Percentiles rank a stretch among this genome's conserved stretches.
phyloP scores from a whole-genome alignment of 352 stramenopile genomes.

The Pilasporangium apinafurcum region DNA sequence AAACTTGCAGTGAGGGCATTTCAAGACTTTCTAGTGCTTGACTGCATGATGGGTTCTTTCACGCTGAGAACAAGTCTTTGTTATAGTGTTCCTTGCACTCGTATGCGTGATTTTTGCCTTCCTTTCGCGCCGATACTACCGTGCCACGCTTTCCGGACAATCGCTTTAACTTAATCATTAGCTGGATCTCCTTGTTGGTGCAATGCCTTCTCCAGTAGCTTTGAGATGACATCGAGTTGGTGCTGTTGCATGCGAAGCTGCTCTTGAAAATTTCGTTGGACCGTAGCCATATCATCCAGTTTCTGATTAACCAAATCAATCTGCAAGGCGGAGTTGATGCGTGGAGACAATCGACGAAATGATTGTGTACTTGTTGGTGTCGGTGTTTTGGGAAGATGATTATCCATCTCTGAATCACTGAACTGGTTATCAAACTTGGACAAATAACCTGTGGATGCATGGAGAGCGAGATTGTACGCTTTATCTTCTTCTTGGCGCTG shows the following conservation, averaged over 20 bases:
- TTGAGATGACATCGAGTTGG: conserved; percentile 28
- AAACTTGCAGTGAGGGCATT: no score
- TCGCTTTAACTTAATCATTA: no score
- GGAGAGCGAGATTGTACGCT: conserved; percentile 21
- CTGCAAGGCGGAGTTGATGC: conserved; percentile 11
- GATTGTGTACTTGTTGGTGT: conserved; percentile 2
- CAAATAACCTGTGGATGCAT: conserved; percentile 8
- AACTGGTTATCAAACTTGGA: conserved; percentile 14
- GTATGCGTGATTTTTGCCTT: no score
- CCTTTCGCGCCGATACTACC: no score
- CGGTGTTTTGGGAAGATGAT: not conserved
- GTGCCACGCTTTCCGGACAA: no score
- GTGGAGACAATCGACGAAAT: conserved; percentile 11
- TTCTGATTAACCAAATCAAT: conserved; percentile 25
- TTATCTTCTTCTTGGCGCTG: conserved; percentile 37
- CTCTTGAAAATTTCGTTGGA: conserved; percentile 24
- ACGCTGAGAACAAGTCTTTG: no score
- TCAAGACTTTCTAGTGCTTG: no score
- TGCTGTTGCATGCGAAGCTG: conserved; percentile 28
- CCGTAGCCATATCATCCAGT: conserved; percentile 15
- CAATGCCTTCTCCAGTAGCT: conserved; percentile 19
- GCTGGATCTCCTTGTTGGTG: no score
- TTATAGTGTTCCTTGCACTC: no score
- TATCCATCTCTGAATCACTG: conserved; percentile 1
- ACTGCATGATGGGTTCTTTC: no score